These are phyloP conservation scores for Cladosporium sp. DNA, from an alignment of 2,329 filamentous ascomycete species.

Conservation along the genomic window DNA sequence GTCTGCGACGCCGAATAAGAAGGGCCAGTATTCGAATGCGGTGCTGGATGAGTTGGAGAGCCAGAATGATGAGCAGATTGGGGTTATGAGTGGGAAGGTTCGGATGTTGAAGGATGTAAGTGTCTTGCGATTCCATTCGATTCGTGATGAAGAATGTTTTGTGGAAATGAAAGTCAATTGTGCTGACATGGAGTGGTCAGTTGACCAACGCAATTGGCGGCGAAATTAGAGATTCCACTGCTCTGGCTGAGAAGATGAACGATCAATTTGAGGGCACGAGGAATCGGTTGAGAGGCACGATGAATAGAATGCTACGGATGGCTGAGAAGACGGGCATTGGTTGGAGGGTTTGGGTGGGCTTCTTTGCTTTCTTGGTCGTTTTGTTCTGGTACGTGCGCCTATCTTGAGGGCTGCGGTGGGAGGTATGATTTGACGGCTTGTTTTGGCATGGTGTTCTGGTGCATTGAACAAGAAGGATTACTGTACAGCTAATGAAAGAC, in stretches of 20 bases:
- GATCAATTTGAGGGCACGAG: conserved; percentile 85
- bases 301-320: conserved; percentile 97
- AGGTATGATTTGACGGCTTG: neutral
- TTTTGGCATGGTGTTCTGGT: conserved; percentile 7
- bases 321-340: conserved; percentile 89
- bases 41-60: conserved; percentile 91
- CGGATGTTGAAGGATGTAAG: conserved; percentile 81
- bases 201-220: conserved; percentile 91
- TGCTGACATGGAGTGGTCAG: conserved; percentile 40
- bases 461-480: neutral
- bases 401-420: conserved; percentile 32
- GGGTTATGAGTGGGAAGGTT: conserved; percentile 88
- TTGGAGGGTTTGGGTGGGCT: conserved; percentile 89
- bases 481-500: conserved; percentile 11
- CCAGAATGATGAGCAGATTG: conserved; percentile 87
- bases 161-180: neutral
- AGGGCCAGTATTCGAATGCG: conserved; percentile 87
- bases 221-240: conserved; percentile 86
- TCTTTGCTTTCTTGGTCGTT: conserved; percentile 77
- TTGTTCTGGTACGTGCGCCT: conserved; percentile 93
- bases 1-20: conserved; percentile 47
- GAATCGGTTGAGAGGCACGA: conserved; percentile 77
- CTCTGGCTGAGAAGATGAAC: conserved; percentile 92
- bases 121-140: neutral
- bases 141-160: neutral